Percentiles rank a stretch among this genome's conserved stretches.
These are phyloP conservation scores for Dactylorhiza incarnata DNA, from an alignment of 106 monocot species.

Conservation along the genomic window DNA sequence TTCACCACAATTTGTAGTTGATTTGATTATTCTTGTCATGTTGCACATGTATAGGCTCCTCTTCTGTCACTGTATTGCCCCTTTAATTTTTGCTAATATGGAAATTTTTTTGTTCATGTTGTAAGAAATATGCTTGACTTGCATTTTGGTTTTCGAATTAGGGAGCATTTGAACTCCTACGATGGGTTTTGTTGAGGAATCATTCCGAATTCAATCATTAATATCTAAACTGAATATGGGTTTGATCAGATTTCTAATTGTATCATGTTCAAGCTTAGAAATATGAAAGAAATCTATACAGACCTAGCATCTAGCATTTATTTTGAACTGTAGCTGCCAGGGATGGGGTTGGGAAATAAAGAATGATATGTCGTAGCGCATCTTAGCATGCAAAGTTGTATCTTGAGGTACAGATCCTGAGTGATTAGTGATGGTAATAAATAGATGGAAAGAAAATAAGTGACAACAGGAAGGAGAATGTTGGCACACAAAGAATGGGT, in stretches of 20 bases:
- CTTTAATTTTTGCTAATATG: background rate
- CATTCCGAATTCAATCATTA: background rate
- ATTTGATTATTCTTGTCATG: background rate
- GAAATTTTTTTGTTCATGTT: constrained; percentile 1
- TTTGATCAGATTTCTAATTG: background rate
- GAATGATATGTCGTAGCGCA: background rate
- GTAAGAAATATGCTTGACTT: background rate
- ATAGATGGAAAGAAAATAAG: background rate
- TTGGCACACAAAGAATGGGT: background rate
- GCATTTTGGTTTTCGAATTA: background rate
- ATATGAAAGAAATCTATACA: background rate
- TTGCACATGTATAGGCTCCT: background rate
- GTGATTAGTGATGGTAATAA: background rate
- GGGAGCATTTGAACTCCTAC: background rate
- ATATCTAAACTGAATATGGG: background rate
- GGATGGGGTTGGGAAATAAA: background rate
- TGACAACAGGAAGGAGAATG: background rate
- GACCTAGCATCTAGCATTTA: background rate
- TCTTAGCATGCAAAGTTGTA: background rate
- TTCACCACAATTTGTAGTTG: background rate
- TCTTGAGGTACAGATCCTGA: background rate
- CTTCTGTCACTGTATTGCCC: background rate
- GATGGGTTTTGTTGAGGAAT: background rate
- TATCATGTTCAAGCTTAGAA: background rate
- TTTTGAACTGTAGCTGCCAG: background rate